phyloP scores from a whole-genome alignment of 208 protist genomes.

The Acanthamoeba healyi region DNA sequence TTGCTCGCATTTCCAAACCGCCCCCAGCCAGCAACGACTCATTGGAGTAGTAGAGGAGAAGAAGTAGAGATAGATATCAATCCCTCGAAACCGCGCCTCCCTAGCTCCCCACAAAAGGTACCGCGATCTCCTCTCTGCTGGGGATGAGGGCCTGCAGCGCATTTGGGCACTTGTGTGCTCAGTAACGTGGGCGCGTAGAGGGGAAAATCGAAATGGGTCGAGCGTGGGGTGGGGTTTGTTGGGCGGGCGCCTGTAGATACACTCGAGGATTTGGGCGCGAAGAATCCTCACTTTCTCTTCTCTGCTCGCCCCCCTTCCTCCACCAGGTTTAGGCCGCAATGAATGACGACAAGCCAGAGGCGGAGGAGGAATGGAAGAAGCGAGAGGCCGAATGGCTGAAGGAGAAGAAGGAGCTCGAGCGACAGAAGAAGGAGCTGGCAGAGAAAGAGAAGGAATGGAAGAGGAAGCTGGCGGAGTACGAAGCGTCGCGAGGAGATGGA shows the following conservation, averaged over 20 bases:
- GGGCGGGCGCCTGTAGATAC: too few relatives aligned
- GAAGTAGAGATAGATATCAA: too few relatives aligned
- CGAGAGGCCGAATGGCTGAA: slow-evolving; percentile 51
- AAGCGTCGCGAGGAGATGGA: slow-evolving; percentile 27
- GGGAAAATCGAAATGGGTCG: not conserved
- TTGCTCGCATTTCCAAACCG: too few relatives aligned
- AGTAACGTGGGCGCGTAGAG: not conserved
- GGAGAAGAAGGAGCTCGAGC: slow-evolving; percentile 50
- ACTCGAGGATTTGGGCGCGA: too few relatives aligned
- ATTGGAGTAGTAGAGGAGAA: not conserved
- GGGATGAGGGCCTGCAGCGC: not conserved
- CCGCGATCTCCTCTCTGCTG: not conserved
- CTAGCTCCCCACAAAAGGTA: not conserved
- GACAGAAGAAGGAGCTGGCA: slow-evolving; percentile 58
- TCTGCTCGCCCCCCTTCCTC: not conserved
- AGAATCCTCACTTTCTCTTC: too few relatives aligned
- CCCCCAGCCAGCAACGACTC: not conserved
- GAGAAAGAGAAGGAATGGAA: slow-evolving; percentile 63
- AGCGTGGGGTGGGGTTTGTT: not conserved
- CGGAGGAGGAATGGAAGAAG: slow-evolving; percentile 60
- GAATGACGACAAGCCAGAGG: not conserved
- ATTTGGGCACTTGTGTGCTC: not conserved
- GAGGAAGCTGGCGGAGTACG: slow-evolving; percentile 53
- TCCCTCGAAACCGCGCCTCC: too few relatives aligned
- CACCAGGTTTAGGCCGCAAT: not conserved